Evolutionary conservation across 2,329 filamentous ascomycete genomes (phyloP), one percentile per base, ranked within the genome.

Genomic region (Claviceps humidiphila): DNA sequence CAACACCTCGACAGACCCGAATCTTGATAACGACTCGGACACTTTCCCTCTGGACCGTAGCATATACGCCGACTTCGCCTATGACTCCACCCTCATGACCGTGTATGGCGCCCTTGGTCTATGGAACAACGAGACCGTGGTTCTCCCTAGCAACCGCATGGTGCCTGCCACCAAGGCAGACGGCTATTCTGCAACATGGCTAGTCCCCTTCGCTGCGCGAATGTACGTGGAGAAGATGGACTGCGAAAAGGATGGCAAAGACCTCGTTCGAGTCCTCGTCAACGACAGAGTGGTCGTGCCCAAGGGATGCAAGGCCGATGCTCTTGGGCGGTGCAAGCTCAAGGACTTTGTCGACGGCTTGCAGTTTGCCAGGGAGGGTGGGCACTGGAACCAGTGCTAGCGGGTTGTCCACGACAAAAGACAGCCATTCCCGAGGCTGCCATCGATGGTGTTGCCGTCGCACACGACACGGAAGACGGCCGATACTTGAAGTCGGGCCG

Each of bases 221-320:
- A 78, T 89, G 66, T 95, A 94, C 65, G 80, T 96, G 39, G 90
- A 96, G 74, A 93, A 91, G 74, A 82, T 95, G 78, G 68, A 67
- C 42, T 96, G 90, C 65, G 64, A 63, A 2, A 71, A 55, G 9
- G 56, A 43, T 13, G 62, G 68, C 2, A 80, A 88, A 61, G 85
- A 93, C 65, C 72, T 85, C 50, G 87, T 96, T 11, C 77, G 90
- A 40, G 74, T 94, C 4, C 68, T 96, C 54, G 72, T 96, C 40
- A 95, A 96, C 67, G 89, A 94, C 62, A 77, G 87, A 24, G 87
- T 95, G 2, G 73, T 90, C 54, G 80, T 82, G 11, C 67, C 95
- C 53, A 71, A 78, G 58, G 81, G 76, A 48, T 96, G 90, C 66
- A 76, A 74, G 11, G 82, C 75, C 3, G 89, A 95, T 66, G 61